Evolutionary conservation across 2,329 filamentous ascomycete species (phyloP).

Genomic region (Alternaria triticimaculans): DNA sequence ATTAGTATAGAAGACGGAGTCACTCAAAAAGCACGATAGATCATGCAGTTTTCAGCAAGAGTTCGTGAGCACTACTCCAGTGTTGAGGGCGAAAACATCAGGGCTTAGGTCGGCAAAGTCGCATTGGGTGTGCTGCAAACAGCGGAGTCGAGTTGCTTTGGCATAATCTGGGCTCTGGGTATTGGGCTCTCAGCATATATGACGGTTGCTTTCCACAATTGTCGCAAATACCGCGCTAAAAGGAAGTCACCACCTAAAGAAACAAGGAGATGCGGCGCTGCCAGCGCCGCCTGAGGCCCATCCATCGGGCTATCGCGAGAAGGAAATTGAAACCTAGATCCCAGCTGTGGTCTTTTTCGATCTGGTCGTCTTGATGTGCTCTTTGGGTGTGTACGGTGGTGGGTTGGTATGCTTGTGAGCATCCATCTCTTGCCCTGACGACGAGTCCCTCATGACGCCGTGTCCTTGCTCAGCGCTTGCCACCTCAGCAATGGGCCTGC

Average conservation of each 20-base stretch:
- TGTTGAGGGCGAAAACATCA: not conserved
- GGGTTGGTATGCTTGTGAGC: constrained; percentile 9
- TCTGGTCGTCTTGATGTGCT: constrained; percentile 2
- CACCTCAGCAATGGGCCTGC: constrained; percentile 20
- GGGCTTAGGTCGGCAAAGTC: not conserved
- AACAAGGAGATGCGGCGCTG: not conserved
- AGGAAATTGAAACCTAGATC: not conserved
- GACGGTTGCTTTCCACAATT: not conserved
- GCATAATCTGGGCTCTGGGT: not conserved
- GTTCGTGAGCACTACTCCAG: not conserved
- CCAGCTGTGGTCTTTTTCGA: not conserved
- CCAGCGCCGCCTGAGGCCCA: not conserved
- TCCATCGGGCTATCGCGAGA: not conserved
- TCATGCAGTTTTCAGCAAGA: not conserved
- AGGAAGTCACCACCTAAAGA: not conserved
- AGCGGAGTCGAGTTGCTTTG: not conserved
- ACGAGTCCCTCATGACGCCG: constrained; percentile 5
- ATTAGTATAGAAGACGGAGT: not conserved
- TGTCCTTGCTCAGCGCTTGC: constrained; percentile 14
- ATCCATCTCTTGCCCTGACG: constrained; percentile 5
- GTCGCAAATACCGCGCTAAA: not conserved
- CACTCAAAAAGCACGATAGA: not conserved
- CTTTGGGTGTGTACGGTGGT: not conserved
- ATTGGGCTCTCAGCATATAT: not conserved
- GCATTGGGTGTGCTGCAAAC: not conserved